Percentiles rank a stretch among this genome's conserved stretches.
phyloP scores from a whole-genome alignment of 2,329 filamentous ascomycete genomes.

The Metarhizium humberi region DNA sequence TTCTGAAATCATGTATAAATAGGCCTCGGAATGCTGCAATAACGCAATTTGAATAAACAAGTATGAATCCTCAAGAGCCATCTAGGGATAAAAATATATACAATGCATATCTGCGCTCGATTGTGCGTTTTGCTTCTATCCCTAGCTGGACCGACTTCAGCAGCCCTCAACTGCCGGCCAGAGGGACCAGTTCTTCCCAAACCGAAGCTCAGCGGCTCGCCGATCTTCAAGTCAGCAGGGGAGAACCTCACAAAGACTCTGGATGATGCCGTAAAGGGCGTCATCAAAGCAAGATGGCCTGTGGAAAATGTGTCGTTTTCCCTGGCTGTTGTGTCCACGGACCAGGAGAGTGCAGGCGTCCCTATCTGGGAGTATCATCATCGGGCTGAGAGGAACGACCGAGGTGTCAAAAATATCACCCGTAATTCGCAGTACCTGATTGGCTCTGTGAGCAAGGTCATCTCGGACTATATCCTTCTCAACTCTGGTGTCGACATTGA shows the following conservation, averaged over 20 bases:
- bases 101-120: background rate
- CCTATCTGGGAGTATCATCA: slow-evolving; percentile 34
- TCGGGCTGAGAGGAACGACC: slow-evolving; percentile 21
- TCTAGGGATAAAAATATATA: background rate
- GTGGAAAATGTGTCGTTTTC: slow-evolving; percentile 29
- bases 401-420: slow-evolving; percentile 22
- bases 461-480: slow-evolving; percentile 27
- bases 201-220: slow-evolving; percentile 10
- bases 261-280: slow-evolving; percentile 19
- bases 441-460: slow-evolving; percentile 29
- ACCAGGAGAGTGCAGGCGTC: slow-evolving; percentile 14
- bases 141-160: background rate
- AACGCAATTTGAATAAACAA: background rate
- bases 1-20: background rate
- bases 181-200: slow-evolving; percentile 22
- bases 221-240: slow-evolving; percentile 18
- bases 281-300: slow-evolving; percentile 24
- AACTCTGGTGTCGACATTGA: slow-evolving; percentile 25
- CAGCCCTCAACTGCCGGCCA: slow-evolving; percentile 17
- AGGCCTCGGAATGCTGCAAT: background rate
- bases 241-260: slow-evolving; percentile 18
- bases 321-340: slow-evolving; percentile 22
- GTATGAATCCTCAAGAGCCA: background rate
- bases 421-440: slow-evolving; percentile 31
- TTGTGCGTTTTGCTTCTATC: slow-evolving; percentile 1